Base-by-base conservation (phyloP, 1,284 basidiomycete species). In the Schizopora paradoxa region DNA sequence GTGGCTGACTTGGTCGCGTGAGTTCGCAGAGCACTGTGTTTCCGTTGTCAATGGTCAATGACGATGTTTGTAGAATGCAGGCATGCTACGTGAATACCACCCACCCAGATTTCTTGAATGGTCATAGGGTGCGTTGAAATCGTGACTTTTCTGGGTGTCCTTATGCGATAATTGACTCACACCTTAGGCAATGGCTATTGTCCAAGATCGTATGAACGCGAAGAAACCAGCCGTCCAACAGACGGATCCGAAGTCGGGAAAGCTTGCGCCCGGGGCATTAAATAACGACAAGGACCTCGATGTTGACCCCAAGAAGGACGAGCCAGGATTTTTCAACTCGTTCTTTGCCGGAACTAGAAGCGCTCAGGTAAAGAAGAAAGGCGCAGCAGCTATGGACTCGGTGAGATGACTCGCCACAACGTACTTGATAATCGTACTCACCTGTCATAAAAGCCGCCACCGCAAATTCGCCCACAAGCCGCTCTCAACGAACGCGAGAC, bases 11-110 rank as follows among this genome's bases (percentile, higher is more conserved):
- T 99, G 70, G 92, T 98, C 38, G 67, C 87, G 79, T 90, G 62
- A 59, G 80, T 67, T 41, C 25, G 41, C 55, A n/a, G 37, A 39
- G 26, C 41, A 37, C 4, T 43, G 38, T 27, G 27, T 31, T 22
- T 35, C 16, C 13, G 5, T 47, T 19, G 34, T 35, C 31, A 29
- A 26, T 37, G 22, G 31, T 34, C 25, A 32, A 42, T 41, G 18
- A 43, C 34, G 43, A 39, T 19, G 7, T 55, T 43, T 36, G 23
- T 47, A 91, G 86, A 35, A 95, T 95, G 91, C 93, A 97, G 71
- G 89, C 93, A 31, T 93, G 91, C 64, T 97, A 97, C 64, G 85
- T 99, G 59, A 98, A 98, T 72, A 97, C 94, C n/a, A 97, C 93
- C 2, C 95, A 98, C 64, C 95, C 95, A 2, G 95, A 99, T 69